Evolutionary conservation across 225 moss, liverwort and hornwort genomes (phyloP).

Genomic region (Physcomitrium patens): DNA sequence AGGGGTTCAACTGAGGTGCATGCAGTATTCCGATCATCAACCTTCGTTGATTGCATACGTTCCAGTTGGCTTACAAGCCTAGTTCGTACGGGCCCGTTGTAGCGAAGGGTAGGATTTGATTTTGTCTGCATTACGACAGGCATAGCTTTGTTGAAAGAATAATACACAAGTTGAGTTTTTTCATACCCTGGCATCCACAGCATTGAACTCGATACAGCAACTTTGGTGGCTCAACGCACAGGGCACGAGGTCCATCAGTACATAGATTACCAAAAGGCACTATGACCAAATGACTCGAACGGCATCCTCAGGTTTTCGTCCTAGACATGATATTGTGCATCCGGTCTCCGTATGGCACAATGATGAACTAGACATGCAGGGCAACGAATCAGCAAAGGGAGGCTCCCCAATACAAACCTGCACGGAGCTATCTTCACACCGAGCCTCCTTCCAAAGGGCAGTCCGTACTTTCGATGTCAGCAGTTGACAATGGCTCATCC

Average conservation of each 20-base stretch:
- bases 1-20: slow-evolving; percentile 31
- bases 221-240: not conserved
- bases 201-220: not conserved
- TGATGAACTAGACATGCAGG: no score
- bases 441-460: slow-evolving; percentile 70
- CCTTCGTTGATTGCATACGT: slow-evolving; percentile 46
- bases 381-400: no score
- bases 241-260: not conserved
- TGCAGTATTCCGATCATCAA: slow-evolving; percentile 42
- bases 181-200: not conserved
- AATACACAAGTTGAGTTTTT: not conserved
- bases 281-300: slow-evolving; percentile 16
- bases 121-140: slow-evolving; percentile 60
- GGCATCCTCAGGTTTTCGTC: not conserved
- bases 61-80: slow-evolving; percentile 23
- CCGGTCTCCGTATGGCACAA: no score
- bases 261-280: not conserved
- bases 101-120: slow-evolving; percentile 53
- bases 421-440: slow-evolving; percentile 49
- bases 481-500: slow-evolving; percentile 64
- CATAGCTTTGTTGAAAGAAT: not conserved
- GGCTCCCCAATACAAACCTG: slow-evolving; percentile 32
- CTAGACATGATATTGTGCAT: no score
- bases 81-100: slow-evolving; percentile 56
- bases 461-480: slow-evolving; percentile 63